These are phyloP conservation scores for Flaveria brownii DNA, from an alignment of 129 eudicot genomes.

Conservation along the genomic window DNA sequence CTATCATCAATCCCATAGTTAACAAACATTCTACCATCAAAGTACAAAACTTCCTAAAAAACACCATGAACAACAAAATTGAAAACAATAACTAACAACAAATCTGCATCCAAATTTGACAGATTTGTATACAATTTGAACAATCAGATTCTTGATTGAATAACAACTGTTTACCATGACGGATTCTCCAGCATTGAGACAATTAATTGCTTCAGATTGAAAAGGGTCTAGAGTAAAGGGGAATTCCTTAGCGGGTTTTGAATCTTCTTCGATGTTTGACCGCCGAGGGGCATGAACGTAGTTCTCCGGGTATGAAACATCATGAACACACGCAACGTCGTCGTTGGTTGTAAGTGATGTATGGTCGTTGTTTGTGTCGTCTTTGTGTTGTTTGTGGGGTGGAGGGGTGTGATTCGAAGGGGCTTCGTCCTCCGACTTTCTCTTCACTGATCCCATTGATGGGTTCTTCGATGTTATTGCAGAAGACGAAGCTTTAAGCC, in stretches of 20 bases:
- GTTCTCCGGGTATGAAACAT: conserved; percentile 79
- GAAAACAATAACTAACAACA: not conserved
- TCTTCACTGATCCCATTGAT: conserved; percentile 62
- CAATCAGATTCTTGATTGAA: too few species aligned
- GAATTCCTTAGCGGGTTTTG: conserved; percentile 83
- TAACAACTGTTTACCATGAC: conserved; percentile 69
- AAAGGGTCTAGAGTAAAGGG: conserved; percentile 87
- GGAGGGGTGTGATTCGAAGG: conserved; percentile 45
- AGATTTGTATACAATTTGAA: not conserved
- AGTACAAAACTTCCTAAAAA: not conserved
- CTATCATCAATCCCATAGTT: not conserved
- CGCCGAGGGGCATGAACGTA: conserved; percentile 40
- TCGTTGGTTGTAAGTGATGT: conserved; percentile 37
- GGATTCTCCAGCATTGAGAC: conserved; percentile 86
- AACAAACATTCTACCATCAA: conserved; percentile 9
- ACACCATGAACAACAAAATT: not conserved
- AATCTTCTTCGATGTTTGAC: conserved; percentile 35
- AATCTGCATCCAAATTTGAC: not conserved
- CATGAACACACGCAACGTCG: conserved; percentile 75
- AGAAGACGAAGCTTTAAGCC: not conserved
- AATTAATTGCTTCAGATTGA: conserved; percentile 82
- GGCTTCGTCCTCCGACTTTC: conserved; percentile 55
- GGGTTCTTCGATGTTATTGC: not conserved
- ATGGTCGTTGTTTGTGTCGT: conserved; percentile 8
- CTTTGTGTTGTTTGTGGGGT: conserved; percentile 51